Conservation (phyloP, 2,329 filamentous ascomycete species). For the Sclerotinia borealis region DNA sequence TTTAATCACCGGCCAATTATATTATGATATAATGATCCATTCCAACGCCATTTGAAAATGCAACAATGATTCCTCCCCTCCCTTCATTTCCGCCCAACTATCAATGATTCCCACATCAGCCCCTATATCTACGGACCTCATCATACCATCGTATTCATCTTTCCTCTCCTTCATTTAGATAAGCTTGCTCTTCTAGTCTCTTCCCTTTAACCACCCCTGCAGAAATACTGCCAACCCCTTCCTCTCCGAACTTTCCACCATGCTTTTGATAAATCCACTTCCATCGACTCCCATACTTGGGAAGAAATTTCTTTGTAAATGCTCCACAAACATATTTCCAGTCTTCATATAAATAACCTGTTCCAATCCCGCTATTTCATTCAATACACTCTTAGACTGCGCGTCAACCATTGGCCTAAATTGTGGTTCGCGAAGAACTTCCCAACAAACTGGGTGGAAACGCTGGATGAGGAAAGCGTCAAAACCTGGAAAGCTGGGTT, state of each 20-base stretch:
- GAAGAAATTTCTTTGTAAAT: slow-evolving; percentile 59
- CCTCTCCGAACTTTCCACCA: slow-evolving; percentile 54
- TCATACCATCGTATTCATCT: not conserved
- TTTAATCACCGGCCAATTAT: slow-evolving; percentile 1
- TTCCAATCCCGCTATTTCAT: slow-evolving; percentile 81
- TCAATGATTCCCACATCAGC: not conserved
- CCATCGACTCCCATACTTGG: slow-evolving; percentile 58
- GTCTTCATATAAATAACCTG: slow-evolving; percentile 88
- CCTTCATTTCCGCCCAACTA: not conserved
- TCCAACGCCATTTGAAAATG: slow-evolving; percentile 8
- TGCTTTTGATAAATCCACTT: slow-evolving; percentile 50
- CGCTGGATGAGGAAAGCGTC: slow-evolving; percentile 83
- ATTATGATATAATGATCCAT: slow-evolving; percentile 2
- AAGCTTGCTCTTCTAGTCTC: slow-evolving; percentile 14
- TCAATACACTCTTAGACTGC: slow-evolving; percentile 79
- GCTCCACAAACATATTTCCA: slow-evolving; percentile 70
- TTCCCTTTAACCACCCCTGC: slow-evolving; percentile 46
- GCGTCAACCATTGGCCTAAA: slow-evolving; percentile 80
- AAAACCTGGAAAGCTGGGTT: slow-evolving; percentile 73
- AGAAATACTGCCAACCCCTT: slow-evolving; percentile 62
- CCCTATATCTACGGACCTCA: not conserved
- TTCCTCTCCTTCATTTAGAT: not conserved
- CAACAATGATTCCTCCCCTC: slow-evolving; percentile 4
- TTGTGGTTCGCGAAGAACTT: slow-evolving; percentile 68
- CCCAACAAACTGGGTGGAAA: slow-evolving; percentile 88